A percentile compares a stretch with the other conserved stretches of the same genome.
phyloP scores from a whole-genome alignment of 495 filamentous ascomycete genomes.

The Staphylotrichum tortipilum region DNA sequence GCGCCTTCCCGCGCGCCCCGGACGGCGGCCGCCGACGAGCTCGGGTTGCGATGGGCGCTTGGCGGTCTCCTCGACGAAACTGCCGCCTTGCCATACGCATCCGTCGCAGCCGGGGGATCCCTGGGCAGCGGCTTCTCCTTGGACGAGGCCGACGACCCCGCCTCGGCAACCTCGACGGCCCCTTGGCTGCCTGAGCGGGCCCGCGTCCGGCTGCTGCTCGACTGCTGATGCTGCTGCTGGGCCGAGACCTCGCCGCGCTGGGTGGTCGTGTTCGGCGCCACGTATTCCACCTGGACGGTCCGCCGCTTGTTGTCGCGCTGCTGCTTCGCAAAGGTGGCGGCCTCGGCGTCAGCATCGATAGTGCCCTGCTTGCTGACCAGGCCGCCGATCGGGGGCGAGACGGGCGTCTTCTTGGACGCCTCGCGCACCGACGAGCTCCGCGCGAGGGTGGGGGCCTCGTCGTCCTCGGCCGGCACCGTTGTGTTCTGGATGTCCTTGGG shows the following conservation, averaged over 20 bases:
- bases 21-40: conserved; percentile 33
- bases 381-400: conserved; percentile 53
- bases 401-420: conserved; percentile 57
- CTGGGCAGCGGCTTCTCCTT: conserved; percentile 46
- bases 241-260: conserved; percentile 38
- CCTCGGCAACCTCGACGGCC: conserved; percentile 32
- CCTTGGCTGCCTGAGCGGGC: conserved; percentile 42
- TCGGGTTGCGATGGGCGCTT: conserved; percentile 38
- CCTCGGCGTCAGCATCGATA: conserved; percentile 58
- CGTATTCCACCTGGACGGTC: conserved; percentile 97
- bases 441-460: conserved; percentile 57
- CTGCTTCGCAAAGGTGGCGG: conserved; percentile 39
- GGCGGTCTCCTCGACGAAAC: conserved; percentile 36
- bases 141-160: conserved; percentile 23
- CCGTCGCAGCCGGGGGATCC: conserved; percentile 39
- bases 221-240: too few species aligned
- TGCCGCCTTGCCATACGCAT: conserved; percentile 34
- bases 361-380: conserved; percentile 67
- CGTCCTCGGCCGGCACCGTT: conserved; percentile 59
- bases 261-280: conserved; percentile 80
- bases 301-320: conserved; percentile 82
- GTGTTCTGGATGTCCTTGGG: conserved; percentile 77
- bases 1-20: conserved; percentile 47
- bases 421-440: conserved; percentile 91
- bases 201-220: conserved; percentile 38